Evolutionary conservation across 768 basidiomycete genomes (phyloP).

Genomic region (Termitomyces sp.): DNA sequence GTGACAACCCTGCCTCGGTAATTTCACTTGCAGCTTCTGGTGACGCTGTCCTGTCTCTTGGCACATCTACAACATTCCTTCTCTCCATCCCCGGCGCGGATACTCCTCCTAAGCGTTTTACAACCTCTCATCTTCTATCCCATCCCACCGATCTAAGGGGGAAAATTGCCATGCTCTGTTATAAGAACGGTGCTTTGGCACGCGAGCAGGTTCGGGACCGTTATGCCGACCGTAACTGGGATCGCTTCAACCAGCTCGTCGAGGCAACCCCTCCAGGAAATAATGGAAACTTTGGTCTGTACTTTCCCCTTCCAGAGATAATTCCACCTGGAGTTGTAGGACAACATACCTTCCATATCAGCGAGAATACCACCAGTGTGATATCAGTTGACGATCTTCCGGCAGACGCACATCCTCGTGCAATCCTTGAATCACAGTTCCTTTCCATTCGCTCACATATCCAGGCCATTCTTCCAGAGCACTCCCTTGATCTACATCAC

Average conservation of each 20-base stretch:
- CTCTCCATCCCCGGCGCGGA: conserved; percentile 67
- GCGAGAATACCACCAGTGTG: conserved; percentile 16
- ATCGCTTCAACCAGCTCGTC: conserved; percentile 61
- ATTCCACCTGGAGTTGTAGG: conserved; percentile 76
- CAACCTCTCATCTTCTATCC: conserved; percentile 68
- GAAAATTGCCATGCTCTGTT: conserved; percentile 88
- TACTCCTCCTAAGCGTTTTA: conserved; percentile 61
- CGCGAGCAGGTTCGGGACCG: conserved; percentile 71
- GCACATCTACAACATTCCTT: conserved; percentile 84
- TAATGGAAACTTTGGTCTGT: conserved; percentile 60
- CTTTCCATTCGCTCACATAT: conserved; percentile 75
- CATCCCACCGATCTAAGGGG: conserved; percentile 57
- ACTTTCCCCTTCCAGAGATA: conserved; percentile 84
- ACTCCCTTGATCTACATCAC: conserved; percentile 50
- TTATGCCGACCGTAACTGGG: conserved; percentile 60
- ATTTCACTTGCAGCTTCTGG: conserved; percentile 68
- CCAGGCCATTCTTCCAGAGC: conserved; percentile 55
- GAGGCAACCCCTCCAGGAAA: conserved; percentile 50
- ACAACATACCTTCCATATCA: conserved; percentile 53
- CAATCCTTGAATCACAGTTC: conserved; percentile 82
- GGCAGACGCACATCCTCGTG: conserved; percentile 52
- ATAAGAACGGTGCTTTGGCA: conserved; percentile 83
- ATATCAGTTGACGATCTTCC: conserved; percentile 34
- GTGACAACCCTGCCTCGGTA: conserved; percentile 86
- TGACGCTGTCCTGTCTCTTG: conserved; percentile 81